phyloP scores from a whole-genome alignment of 306 rosid genomes.

The Begonia loranthoides region DNA sequence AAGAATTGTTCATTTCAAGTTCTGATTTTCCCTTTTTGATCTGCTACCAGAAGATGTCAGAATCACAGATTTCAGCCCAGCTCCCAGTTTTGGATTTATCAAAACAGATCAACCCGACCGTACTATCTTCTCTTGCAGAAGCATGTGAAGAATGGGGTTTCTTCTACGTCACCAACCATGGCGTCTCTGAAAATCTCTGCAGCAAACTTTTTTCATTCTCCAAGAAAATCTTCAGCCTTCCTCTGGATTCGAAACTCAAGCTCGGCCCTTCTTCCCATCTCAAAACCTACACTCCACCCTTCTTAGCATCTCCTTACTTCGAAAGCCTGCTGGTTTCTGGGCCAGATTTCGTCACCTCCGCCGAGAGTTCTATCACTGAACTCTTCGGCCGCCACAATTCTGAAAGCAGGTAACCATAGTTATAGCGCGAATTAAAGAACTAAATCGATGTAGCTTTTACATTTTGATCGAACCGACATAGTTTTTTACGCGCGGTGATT shows the following conservation, averaged over 20 bases:
- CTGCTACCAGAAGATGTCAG: background rate
- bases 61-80: background rate
- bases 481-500: background rate
- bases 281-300: constrained; percentile 57
- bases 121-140: constrained; percentile 19
- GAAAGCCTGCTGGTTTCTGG: constrained; percentile 61
- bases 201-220: constrained; percentile 22
- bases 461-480: background rate
- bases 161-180: constrained; percentile 69
- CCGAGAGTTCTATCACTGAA: constrained; percentile 30
- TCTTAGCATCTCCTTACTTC: constrained; percentile 60
- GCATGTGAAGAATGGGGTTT: constrained; percentile 70
- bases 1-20: too few relatives aligned
- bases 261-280: constrained; percentile 44
- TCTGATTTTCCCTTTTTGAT: too few relatives aligned
- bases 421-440: too few relatives aligned
- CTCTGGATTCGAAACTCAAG: constrained; percentile 39
- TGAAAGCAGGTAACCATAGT: constrained; percentile 44
- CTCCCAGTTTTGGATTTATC: background rate
- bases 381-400: constrained; percentile 29
- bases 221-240: constrained; percentile 30
- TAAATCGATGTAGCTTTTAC: too few relatives aligned
- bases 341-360: constrained; percentile 47
- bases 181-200: constrained; percentile 48
- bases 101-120: background rate